Evolutionary conservation across 2,329 filamentous ascomycete genomes (phyloP), one percentile per base, ranked within the genome.

Genomic region (Venturiaceae sp.): DNA sequence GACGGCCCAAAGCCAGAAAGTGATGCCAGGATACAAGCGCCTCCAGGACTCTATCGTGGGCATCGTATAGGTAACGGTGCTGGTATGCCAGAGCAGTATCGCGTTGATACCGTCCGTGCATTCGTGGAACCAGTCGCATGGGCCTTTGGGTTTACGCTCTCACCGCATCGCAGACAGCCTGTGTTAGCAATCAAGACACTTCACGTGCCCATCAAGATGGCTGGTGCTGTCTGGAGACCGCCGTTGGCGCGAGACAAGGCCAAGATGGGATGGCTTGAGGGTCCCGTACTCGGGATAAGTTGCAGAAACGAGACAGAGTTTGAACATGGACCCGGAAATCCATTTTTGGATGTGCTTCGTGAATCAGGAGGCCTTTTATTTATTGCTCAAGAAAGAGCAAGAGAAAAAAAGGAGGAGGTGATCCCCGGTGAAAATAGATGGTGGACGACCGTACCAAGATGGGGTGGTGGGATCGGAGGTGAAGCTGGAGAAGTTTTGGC

Each of bases 61-160:
- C 78, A 80, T 46, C 81, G 83, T 26, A 77, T 79, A n/a, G 78
- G 76, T 8, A 76, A 78, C 36, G 82, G 82, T 19, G 66, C 72
- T 32, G 78, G 82, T 50, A 84, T 85, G 80, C 83, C 83, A 16
- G 79, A 81, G 53, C 74, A 76, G 28, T 77, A 80, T 61, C 80
- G 82, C 32, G 74, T 79, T 26, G 80, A 84, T 21, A 77, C 78
- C 32, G 71, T 84, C 39, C 74, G 77, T 53, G 74, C 76, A 14
- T 79, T 86, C 61, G 68, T 84, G 11, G 82, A 85, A 67, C 79
- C 80, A 64, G 73, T 78, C 11, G 75, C 76, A 19, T 84, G 80
- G 78, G 74, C 79, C 3, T 85, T 84, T 68, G 77, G 77, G 53
- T 80, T 80, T 63, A 78, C 78, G 55, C 71, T 83, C 19, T 71